Evolutionary conservation across 2,329 filamentous ascomycete genomes (phyloP).

Genomic region (Pseudocercospora eumusae): DNA sequence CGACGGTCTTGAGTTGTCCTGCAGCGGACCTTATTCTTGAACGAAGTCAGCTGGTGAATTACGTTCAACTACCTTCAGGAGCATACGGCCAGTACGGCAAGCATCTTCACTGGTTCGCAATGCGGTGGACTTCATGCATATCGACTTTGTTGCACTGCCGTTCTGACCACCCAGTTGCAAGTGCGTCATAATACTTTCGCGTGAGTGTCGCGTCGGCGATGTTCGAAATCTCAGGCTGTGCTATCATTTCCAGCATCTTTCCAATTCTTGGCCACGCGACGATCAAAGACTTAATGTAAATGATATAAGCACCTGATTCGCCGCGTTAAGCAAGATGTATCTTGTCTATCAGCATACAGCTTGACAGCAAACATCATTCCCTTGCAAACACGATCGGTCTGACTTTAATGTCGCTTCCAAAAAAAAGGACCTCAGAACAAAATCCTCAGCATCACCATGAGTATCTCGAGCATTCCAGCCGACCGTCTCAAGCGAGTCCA

Average conservation of each 20-base stretch:
- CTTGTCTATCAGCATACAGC: not conserved
- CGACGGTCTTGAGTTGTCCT: constrained; percentile 1
- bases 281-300: not conserved
- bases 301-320: constrained; percentile 1
- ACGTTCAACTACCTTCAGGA: too few species aligned
- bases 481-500: constrained; percentile 19
- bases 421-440: not conserved
- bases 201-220: constrained; percentile 7
- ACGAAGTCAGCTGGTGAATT: constrained; percentile 1
- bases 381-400: constrained; percentile 8
- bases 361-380: constrained; percentile 12
- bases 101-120: too few species aligned
- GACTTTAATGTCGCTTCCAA: constrained; percentile 17
- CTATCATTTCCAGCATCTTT: not conserved
- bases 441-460: constrained; percentile 14
- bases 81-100: too few species aligned
- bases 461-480: constrained; percentile 16
- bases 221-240: constrained; percentile 1
- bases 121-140: too few species aligned
- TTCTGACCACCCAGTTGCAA: not conserved
- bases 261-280: not conserved
- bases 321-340: not conserved
- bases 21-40: constrained; percentile 12
- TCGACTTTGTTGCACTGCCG: constrained; percentile 6
- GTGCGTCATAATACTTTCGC: constrained; percentile 14